Evolutionary conservation across 139 green algal genomes (phyloP).

Genomic region (Picochlorum sp.): DNA sequence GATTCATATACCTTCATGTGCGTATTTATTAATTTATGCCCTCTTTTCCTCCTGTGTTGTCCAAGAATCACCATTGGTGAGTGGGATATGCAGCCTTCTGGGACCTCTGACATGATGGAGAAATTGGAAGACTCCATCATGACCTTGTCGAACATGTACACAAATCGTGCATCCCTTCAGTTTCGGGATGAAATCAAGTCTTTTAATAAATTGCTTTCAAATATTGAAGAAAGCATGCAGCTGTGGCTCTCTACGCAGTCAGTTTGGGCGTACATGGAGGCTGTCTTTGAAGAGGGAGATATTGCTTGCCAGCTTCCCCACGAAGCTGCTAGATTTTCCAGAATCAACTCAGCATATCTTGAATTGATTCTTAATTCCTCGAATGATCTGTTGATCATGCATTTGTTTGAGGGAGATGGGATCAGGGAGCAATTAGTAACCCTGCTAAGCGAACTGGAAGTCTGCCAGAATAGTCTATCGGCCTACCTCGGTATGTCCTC

Average conservation of each 20-base stretch:
- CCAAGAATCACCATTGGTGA: too few relatives aligned
- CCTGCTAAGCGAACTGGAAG: slow-evolving; percentile 89
- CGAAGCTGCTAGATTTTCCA: slow-evolving; percentile 91
- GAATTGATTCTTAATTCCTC: slow-evolving; percentile 73
- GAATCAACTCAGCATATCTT: slow-evolving; percentile 66
- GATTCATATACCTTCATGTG: too few relatives aligned
- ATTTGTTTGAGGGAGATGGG: slow-evolving; percentile 80
- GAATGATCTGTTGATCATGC: slow-evolving; percentile 56
- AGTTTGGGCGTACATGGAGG: slow-evolving; percentile 97
- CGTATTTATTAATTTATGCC: too few relatives aligned
- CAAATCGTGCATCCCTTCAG: slow-evolving; percentile 79
- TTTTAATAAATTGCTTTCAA: slow-evolving; percentile 70
- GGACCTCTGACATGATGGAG: slow-evolving; percentile 88
- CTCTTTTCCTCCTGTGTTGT: too few relatives aligned
- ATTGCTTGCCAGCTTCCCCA: slow-evolving; percentile 93
- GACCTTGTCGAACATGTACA: slow-evolving; percentile 82
- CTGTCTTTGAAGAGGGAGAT: slow-evolving; percentile 87
- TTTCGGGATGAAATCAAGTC: slow-evolving; percentile 75
- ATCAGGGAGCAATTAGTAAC: slow-evolving; percentile 87
- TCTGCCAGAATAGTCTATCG: slow-evolving; percentile 88
- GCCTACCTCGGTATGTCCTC: slow-evolving; percentile 67
- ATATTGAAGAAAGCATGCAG: slow-evolving; percentile 86
- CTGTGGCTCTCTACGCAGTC: slow-evolving; percentile 88
- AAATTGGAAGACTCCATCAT: slow-evolving; percentile 93
- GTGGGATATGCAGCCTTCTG: slow-evolving; percentile 31